phyloP scores from a whole-genome alignment of 148 eudicot genomes.

The Salicornia ramosissima region DNA sequence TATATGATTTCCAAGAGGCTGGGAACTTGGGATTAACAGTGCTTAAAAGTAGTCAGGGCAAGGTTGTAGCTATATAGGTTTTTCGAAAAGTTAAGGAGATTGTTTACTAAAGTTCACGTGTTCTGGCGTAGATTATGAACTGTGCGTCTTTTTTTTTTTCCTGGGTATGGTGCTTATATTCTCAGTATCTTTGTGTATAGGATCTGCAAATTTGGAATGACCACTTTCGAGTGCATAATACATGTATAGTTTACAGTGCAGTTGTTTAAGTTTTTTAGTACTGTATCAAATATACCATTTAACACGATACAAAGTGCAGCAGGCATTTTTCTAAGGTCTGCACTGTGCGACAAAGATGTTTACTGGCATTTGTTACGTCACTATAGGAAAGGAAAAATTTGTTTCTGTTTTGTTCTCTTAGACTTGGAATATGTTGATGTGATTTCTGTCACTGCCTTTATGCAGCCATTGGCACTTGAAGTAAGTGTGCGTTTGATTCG shows the following conservation, averaged over 20 bases:
- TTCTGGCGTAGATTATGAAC: neutral
- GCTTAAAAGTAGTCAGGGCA: neutral
- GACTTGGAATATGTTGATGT: neutral
- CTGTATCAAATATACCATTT: neutral
- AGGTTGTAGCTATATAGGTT: neutral
- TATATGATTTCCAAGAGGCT: neutral
- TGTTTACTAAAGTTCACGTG: too few relatives aligned
- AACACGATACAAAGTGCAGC: neutral
- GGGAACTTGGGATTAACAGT: neutral
- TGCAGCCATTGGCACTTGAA: neutral
- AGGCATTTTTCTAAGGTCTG: neutral
- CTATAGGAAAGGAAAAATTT: too few relatives aligned
- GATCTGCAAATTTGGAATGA: neutral
- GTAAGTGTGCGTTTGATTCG: too few relatives aligned
- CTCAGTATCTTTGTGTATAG: neutral
- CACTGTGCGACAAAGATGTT: neutral
- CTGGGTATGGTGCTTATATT: neutral
- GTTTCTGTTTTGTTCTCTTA: neutral
- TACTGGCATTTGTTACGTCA: neutral
- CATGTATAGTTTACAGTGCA: neutral
- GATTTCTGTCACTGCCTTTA: neutral
- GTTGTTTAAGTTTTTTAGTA: too few relatives aligned
- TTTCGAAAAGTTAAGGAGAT: neutral
- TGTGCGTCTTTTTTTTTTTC: neutral
- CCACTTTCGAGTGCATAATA: neutral